Evolutionary conservation across 1,139 yeast species (phyloP).

Genomic region (Sporopachydermia cereana): DNA sequence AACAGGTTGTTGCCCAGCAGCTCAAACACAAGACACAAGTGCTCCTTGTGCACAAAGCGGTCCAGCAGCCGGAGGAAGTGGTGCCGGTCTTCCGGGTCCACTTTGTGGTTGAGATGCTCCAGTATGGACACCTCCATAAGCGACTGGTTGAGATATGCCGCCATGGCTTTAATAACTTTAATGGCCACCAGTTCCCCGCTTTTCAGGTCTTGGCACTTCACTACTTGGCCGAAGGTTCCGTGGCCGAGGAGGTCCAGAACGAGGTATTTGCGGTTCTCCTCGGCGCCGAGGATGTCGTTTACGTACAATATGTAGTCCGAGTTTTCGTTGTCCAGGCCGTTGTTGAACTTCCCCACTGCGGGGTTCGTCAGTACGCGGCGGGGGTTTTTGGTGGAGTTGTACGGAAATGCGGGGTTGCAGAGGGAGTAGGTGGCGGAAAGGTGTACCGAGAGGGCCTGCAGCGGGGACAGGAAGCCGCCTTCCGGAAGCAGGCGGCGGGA

Average conservation of each 20-base stretch:
- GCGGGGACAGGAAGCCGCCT: constrained; percentile 75
- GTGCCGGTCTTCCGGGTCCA: constrained; percentile 57
- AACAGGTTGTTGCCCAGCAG: constrained; percentile 77
- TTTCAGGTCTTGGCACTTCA: constrained; percentile 83
- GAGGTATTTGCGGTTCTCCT: constrained; percentile 76
- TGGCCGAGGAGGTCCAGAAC: constrained; percentile 88
- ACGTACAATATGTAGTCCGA: constrained; percentile 89
- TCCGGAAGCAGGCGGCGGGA: constrained; percentile 73
- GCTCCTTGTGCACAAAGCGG: constrained; percentile 86
- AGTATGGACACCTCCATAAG: constrained; percentile 81
- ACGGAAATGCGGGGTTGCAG: constrained; percentile 81
- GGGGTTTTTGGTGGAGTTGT: constrained; percentile 79
- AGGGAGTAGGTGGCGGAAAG: constrained; percentile 72
- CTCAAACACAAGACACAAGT: constrained; percentile 87
- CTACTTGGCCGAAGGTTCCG: constrained; percentile 98
- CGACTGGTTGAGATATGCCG: constrained; percentile 86
- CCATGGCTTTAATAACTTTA: constrained; percentile 84
- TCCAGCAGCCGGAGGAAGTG: constrained; percentile 73
- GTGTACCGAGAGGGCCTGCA: constrained; percentile 67
- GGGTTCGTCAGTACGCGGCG: constrained; percentile 89
- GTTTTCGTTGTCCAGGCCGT: constrained; percentile 81
- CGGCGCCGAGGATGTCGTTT: constrained; percentile 82
- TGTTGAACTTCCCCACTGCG: constrained; percentile 66
- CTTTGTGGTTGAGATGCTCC: constrained; percentile 66
- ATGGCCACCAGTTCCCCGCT: constrained; percentile 91